Evolutionary conservation across 2,329 filamentous ascomycete genomes (phyloP).

Genomic region (Apiospora arundinis): DNA sequence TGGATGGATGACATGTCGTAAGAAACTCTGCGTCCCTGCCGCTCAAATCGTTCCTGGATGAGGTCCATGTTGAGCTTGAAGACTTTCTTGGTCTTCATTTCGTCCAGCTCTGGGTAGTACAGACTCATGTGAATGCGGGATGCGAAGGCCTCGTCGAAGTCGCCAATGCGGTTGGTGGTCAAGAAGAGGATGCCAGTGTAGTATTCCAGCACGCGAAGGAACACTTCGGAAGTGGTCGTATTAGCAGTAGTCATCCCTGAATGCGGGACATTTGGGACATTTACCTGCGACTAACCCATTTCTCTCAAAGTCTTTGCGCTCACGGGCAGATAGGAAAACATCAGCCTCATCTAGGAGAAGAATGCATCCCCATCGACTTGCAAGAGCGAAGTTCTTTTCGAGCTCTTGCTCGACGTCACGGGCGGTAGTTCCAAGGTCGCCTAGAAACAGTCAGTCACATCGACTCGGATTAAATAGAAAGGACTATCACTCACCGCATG

Average conservation of each 20-base stretch:
- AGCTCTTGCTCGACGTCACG: not conserved
- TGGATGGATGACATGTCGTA: slow-evolving; percentile 23
- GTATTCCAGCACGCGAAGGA: slow-evolving; percentile 33
- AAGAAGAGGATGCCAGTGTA: slow-evolving; percentile 46
- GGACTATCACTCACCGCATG: slow-evolving; percentile 24
- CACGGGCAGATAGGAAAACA: not conserved
- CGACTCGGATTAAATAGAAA: not conserved
- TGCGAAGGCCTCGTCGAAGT: slow-evolving; percentile 35
- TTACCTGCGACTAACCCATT: slow-evolving; percentile 29
- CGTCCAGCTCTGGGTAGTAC: slow-evolving; percentile 34
- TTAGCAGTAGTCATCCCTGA: not conserved
- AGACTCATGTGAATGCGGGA: slow-evolving; percentile 39
- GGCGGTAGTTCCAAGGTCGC: slow-evolving; percentile 18
- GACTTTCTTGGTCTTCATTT: slow-evolving; percentile 11
- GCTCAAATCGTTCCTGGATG: slow-evolving; percentile 29
- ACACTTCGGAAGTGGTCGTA: slow-evolving; percentile 21
- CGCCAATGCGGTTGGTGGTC: slow-evolving; percentile 42
- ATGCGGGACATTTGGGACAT: not conserved
- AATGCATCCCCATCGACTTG: slow-evolving; percentile 19
- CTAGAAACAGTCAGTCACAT: not conserved
- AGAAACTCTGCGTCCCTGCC: slow-evolving; percentile 20
- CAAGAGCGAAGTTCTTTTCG: slow-evolving; percentile 2
- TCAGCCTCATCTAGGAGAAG: not conserved
- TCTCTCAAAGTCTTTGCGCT: not conserved
- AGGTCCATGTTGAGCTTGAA: slow-evolving; percentile 6